phyloP scores from a whole-genome alignment of 768 basidiomycete genomes.

The Ephemerocybe angulata region DNA sequence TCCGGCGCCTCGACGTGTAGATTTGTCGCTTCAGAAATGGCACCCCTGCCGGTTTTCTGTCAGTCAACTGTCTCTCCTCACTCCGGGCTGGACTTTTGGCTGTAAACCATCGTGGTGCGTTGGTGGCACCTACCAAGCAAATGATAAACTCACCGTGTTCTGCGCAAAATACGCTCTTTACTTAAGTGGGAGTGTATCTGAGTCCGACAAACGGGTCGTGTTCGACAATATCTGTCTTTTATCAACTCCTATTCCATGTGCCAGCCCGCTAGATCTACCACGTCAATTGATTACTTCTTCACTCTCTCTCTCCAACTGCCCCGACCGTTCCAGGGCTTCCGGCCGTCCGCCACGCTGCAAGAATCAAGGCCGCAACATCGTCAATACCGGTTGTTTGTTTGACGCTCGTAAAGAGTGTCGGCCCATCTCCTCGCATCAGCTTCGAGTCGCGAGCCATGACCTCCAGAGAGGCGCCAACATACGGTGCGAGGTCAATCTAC shows the following conservation, averaged over 20 bases:
- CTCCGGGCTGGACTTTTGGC: no score
- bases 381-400: constrained; percentile 75
- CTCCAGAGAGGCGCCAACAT: constrained; percentile 88
- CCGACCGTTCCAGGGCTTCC: constrained; percentile 66
- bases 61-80: no score
- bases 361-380: constrained; percentile 74
- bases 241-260: background rate
- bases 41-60: no score
- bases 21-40: no score
- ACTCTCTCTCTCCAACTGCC: constrained; percentile 36
- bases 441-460: constrained; percentile 95
- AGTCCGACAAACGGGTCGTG: no score
- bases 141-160: no score
- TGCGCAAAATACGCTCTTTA: no score
- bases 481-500: constrained; percentile 88
- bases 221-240: background rate
- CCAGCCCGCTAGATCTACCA: background rate
- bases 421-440: constrained; percentile 91
- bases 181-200: no score
- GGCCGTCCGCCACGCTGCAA: constrained; percentile 85
- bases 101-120: no score
- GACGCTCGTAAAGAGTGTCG: constrained; percentile 87
- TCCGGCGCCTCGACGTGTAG: no score
- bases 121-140: no score
- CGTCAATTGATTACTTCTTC: background rate